Evolutionary conservation across 1,139 yeast species (phyloP).

Genomic region (Taphrina deformans): DNA sequence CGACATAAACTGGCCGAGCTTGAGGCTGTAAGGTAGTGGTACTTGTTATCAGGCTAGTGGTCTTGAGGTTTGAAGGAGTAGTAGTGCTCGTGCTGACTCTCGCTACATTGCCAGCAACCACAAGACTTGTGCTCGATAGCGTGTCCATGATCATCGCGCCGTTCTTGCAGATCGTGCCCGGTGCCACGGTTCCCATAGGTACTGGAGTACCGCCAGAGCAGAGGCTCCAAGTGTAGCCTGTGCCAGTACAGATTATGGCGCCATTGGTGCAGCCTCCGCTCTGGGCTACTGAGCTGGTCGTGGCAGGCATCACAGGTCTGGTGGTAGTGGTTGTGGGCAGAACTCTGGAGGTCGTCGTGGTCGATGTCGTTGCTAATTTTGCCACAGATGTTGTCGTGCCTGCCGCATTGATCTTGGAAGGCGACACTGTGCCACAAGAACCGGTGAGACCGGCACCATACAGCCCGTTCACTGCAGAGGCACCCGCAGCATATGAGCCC

Average conservation of each 20-base stretch:
- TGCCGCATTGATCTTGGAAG: not conserved
- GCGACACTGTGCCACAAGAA: not conserved
- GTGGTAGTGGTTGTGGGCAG: not conserved
- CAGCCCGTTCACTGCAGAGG: conserved; percentile 1
- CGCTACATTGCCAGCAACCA: not conserved
- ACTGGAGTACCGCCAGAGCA: conserved; percentile 10
- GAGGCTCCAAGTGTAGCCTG: conserved; percentile 20
- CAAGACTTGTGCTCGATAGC: not conserved
- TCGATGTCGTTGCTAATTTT: not conserved
- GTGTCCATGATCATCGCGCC: conserved; percentile 14
- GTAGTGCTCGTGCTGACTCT: not conserved
- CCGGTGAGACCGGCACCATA: conserved; percentile 29
- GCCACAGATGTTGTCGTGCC: not conserved
- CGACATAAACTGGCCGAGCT: not conserved
- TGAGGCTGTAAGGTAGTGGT: not conserved
- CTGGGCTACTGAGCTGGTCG: not conserved
- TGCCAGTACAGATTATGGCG: conserved; percentile 18
- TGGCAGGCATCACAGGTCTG: not conserved
- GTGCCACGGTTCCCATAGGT: conserved; percentile 33
- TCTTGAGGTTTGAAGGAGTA: not conserved
- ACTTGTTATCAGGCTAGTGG: not conserved
- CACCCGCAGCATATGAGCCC: conserved; percentile 22
- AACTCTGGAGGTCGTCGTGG: not conserved
- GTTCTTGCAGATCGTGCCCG: conserved; percentile 25
- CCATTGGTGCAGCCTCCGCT: not conserved